Evolutionary conservation across 2,329 filamentous ascomycete genomes (phyloP).

Genomic region (Colletotrichum incanum): DNA sequence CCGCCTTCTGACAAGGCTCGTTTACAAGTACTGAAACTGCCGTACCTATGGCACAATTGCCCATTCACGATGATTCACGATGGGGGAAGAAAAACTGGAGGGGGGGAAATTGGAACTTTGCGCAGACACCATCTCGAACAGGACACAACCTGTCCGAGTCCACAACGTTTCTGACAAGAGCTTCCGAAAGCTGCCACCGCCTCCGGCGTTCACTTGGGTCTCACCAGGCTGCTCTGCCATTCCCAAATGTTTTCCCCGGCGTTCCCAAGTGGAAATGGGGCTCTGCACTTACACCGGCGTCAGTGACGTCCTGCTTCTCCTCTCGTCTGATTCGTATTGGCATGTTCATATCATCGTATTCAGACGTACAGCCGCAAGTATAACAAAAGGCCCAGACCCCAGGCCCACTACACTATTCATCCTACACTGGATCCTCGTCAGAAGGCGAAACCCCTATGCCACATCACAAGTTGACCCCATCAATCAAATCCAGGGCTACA

Average conservation of each 20-base stretch:
- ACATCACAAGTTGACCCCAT: background rate
- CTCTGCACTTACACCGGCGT: background rate
- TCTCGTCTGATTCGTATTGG: background rate
- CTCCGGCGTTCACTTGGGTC: background rate
- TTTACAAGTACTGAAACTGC: conserved; percentile 2
- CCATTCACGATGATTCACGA: background rate
- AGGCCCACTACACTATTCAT: background rate
- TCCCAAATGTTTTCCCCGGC: too few relatives aligned
- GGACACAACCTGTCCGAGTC: background rate
- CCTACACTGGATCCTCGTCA: background rate
- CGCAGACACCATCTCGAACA: background rate
- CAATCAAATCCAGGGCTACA: background rate
- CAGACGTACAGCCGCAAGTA: background rate
- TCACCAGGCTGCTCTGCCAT: background rate
- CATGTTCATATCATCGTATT: background rate
- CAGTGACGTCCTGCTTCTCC: background rate
- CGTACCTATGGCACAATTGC: background rate
- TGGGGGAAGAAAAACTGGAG: too few relatives aligned
- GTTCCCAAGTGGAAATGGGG: background rate
- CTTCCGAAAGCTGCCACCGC: too few relatives aligned
- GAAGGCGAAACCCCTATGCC: background rate
- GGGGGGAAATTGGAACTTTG: background rate
- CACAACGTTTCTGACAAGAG: background rate
- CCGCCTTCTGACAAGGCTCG: background rate
- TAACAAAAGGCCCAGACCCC: too few relatives aligned